These are phyloP conservation scores for Aspergillus bridgeri DNA, from an alignment of 495 filamentous ascomycete genomes.

Conservation along the genomic window DNA sequence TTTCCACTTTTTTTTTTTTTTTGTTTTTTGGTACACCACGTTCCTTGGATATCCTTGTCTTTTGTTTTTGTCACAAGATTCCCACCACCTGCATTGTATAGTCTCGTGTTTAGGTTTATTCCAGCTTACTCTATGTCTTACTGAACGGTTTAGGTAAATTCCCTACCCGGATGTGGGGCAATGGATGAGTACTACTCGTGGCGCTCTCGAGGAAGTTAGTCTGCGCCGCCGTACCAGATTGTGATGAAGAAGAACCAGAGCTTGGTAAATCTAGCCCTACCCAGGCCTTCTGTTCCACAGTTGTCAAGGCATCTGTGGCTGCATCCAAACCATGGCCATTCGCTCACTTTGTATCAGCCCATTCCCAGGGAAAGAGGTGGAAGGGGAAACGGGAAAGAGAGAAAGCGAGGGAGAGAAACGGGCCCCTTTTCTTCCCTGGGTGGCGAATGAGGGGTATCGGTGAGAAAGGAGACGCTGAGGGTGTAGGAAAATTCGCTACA, in stretches of 20 bases:
- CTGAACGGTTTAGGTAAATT: neutral
- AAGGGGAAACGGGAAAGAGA: too few species aligned
- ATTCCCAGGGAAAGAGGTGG: too few species aligned
- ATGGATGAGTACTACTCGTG: neutral
- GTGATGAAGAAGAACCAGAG: neutral
- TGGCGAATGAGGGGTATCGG: neutral
- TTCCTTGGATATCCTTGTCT: neutral
- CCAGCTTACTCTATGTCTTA: neutral
- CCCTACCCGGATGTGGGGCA: neutral
- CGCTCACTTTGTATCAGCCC: neutral
- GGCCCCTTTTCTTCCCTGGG: too few species aligned
- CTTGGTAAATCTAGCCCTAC: neutral
- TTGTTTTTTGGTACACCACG: neutral
- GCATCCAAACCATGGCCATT: neutral
- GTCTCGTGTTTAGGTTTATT: neutral
- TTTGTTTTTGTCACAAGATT: neutral
- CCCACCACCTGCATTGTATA: neutral
- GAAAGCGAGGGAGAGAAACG: too few species aligned
- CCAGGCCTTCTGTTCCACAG: neutral
- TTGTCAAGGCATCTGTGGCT: neutral
- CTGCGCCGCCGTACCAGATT: neutral
- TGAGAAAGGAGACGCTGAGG: neutral
- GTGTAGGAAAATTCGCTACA: neutral
- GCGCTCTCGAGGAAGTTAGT: neutral
- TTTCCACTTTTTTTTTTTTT: too few species aligned